Conservation (phyloP, 345 rosid genomes). For the Sapria himalayana region DNA sequence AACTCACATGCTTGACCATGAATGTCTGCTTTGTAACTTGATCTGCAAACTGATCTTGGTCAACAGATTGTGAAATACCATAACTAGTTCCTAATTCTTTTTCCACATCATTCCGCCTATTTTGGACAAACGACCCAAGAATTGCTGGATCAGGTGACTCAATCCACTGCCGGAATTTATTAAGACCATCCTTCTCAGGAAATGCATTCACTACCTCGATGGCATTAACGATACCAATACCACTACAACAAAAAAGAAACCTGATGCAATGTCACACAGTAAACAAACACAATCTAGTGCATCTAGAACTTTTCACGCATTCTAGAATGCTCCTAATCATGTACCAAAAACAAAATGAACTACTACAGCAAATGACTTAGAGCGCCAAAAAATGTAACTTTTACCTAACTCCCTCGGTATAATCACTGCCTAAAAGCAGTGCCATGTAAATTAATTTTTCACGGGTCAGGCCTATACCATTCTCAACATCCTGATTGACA, state of each 20-base stretch:
- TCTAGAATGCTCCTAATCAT: not conserved
- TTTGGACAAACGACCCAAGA: constrained; percentile 41
- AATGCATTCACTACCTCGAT: constrained; percentile 88
- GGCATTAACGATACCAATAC: constrained; percentile 95
- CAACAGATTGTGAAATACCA: constrained; percentile 11
- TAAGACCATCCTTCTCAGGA: constrained; percentile 83
- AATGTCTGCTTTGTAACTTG: constrained; percentile 42
- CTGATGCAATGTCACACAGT: constrained; percentile 6
- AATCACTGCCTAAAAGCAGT: constrained; percentile 93
- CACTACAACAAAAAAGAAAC: constrained; percentile 31
- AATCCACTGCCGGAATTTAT: constrained; percentile 76
- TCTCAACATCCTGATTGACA: constrained; percentile 54
- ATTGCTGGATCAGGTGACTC: constrained; percentile 95
- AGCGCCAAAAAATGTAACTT: not conserved
- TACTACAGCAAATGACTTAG: not conserved
- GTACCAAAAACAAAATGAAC: constrained; percentile 2
- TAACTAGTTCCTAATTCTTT: constrained; percentile 18
- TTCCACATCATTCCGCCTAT: no score
- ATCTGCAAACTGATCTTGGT: constrained; percentile 14
- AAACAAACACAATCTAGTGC: constrained; percentile 3
- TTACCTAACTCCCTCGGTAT: constrained; percentile 94
- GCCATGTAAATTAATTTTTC: constrained; percentile 80
- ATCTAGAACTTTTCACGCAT: not conserved
- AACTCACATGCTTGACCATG: constrained; percentile 67
- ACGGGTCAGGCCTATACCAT: constrained; percentile 69